phyloP scores from a whole-genome alignment of 352 stramenopile species.

The Phytophthora ramorum region DNA sequence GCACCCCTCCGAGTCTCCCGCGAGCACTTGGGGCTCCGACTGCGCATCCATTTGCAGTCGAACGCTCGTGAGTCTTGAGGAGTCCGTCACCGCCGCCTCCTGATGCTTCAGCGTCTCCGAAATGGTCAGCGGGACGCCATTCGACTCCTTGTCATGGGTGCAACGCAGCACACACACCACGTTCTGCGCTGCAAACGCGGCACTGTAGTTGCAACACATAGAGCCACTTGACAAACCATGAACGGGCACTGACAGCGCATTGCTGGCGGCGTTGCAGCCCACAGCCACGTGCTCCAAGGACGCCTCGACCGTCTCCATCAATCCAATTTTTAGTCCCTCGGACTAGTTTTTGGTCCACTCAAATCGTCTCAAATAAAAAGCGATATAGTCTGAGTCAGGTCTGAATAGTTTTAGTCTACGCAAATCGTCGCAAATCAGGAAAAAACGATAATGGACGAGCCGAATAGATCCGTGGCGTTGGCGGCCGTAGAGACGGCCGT shows the following conservation, averaged over 20 bases:
- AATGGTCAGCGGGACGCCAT: constrained; percentile 31
- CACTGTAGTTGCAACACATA: constrained; percentile 12
- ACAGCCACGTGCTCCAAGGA: constrained; percentile 57
- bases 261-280: constrained; percentile 60
- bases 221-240: constrained; percentile 11
- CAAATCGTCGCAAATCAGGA: constrained; percentile 20
- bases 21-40: constrained; percentile 41
- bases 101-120: constrained; percentile 56
- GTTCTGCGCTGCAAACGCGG: constrained; percentile 58
- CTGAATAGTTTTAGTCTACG: not conserved
- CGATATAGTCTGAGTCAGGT: no score
- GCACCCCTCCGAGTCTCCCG: constrained; percentile 65
- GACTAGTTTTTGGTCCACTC: not conserved
- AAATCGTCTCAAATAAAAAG: no score
- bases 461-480: constrained; percentile 12
- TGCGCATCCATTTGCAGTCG: constrained; percentile 27
- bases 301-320: constrained; percentile 21
- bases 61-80: constrained; percentile 58
- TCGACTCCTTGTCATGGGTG: constrained; percentile 1
- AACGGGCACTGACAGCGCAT: constrained; percentile 43
- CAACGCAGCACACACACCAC: constrained; percentile 50
- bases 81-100: constrained; percentile 19
- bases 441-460: constrained; percentile 5
- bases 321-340: constrained; percentile 8
- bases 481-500: constrained; percentile 17